These are phyloP conservation scores for Tetratostichococcus sp. DNA, from an alignment of 139 green algal genomes.

Conservation along the genomic window DNA sequence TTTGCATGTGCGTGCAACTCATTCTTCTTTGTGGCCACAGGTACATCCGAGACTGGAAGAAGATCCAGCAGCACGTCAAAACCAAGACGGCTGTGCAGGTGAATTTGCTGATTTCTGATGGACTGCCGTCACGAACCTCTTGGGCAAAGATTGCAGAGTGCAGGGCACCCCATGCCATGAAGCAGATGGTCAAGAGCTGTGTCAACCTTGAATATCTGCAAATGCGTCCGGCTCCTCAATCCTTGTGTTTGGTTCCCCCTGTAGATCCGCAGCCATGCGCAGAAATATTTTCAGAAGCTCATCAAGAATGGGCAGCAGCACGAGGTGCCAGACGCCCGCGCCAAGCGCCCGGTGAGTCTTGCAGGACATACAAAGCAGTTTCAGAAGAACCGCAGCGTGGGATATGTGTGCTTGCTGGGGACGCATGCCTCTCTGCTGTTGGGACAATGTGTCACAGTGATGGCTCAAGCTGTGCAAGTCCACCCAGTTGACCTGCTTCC, in stretches of 20 bases:
- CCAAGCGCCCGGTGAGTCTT: background rate
- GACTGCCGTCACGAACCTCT: too few species aligned
- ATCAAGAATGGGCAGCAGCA: background rate
- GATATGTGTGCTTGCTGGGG: too few species aligned
- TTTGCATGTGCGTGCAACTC: background rate
- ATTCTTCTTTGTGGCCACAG: background rate
- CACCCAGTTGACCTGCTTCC: too few species aligned
- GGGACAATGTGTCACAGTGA: background rate
- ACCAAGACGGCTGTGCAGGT: constrained; percentile 23
- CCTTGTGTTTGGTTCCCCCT: too few species aligned
- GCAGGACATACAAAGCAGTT: too few species aligned
- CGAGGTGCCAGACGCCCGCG: background rate
- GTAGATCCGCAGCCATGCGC: constrained; percentile 25
- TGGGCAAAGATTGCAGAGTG: too few species aligned
- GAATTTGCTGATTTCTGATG: background rate
- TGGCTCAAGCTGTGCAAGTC: background rate
- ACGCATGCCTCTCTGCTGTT: too few species aligned
- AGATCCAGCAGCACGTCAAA: constrained; percentile 16
- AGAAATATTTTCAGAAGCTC: constrained; percentile 30
- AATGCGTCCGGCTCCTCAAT: background rate
- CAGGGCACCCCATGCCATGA: background rate
- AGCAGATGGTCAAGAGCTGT: background rate
- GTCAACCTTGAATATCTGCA: background rate
- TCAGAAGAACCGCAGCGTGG: too few species aligned
- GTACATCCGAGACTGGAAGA: constrained; percentile 21